Evolutionary conservation across 2,329 filamentous ascomycete species (phyloP), one percentile per base, ranked within the genome.

Genomic region (Fusarium equiseti): DNA sequence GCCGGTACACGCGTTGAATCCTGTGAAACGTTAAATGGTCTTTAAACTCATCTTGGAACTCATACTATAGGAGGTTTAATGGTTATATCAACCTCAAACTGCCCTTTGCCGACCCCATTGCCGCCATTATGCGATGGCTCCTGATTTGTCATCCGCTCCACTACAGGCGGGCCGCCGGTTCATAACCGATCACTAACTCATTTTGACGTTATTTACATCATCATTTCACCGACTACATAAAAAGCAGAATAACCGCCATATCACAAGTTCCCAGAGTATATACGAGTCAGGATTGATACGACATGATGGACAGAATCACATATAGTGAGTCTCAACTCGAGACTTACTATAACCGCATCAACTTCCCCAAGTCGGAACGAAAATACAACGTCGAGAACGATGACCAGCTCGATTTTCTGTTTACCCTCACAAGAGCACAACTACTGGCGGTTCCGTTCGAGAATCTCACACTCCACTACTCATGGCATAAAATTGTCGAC

Each of bases 381-480:
- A 18, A 29, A 20, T 54, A 35, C 38, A 22, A 15, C 7, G 26
- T 64, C 15, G n/a, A 7, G 2, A 29, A 16, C 6, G 18, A 68
- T 22, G 43, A 15, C 31, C 63, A 68, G 13, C 31, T 59, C 13
- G 31, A 64, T 4, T 52, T 52, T 13, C 48, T 65, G 8, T 35
- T 31, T 8, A 6, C 18, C 3, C 50, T 68, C 2, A 44, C 44
- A 3, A 53, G 31, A 9, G 48, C 35, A 0, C 64, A 68, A 26
- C 29, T 68, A 15, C 45, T 65, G 5, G 13, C 43, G 0, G 65
- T 68, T 9, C 66, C 66, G 0, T 68, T 68, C 5, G 66, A 68
- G 15, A 68, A 68, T 2, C 66, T 68, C n/a, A 68, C 59, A 2
- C 44, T 68, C 2, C 66, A 68, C 24, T 68, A 68, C 44, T 68